phyloP scores from a whole-genome alignment of 78 protist species.

The Dictyostelium firmibasis region DNA sequence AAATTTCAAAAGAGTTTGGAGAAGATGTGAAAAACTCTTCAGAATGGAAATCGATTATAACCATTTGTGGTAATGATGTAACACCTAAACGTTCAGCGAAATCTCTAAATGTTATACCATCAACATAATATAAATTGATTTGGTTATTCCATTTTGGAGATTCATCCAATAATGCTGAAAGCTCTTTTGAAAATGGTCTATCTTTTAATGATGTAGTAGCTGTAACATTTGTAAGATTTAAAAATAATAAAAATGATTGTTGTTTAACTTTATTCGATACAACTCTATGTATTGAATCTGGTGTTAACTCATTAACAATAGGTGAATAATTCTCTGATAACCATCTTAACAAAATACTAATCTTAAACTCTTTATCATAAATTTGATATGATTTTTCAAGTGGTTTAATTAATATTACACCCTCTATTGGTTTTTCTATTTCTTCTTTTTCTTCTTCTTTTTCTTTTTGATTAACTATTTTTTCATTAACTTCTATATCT shows the following conservation, averaged over 20 bases:
- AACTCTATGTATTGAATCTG: neutral
- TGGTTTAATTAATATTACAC: conserved; percentile 23
- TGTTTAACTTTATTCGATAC: neutral
- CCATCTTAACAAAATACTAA: conserved; percentile 9
- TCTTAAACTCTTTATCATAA: neutral
- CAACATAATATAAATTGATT: conserved; percentile 16
- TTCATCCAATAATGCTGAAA: neutral
- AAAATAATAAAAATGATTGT: conserved; percentile 34
- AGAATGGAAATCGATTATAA: conserved; percentile 18
- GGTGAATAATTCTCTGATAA: neutral
- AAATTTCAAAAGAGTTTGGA: neutral
- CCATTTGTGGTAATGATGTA: neutral
- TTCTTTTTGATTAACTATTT: neutral
- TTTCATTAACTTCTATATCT: no score
- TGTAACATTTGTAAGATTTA: neutral
- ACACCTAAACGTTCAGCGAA: conserved; percentile 30
- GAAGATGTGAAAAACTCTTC: neutral
- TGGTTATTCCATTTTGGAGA: neutral
- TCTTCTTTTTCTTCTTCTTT: neutral
- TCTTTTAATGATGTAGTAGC: neutral
- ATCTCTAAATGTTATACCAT: conserved; percentile 48
- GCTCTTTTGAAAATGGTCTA: neutral
- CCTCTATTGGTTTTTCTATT: neutral
- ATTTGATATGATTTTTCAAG: neutral
- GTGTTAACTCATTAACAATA: conserved; percentile 31